Evolutionary conservation across 179 eudicot genomes (phyloP).

Genomic region (Spinacia oleracea): DNA sequence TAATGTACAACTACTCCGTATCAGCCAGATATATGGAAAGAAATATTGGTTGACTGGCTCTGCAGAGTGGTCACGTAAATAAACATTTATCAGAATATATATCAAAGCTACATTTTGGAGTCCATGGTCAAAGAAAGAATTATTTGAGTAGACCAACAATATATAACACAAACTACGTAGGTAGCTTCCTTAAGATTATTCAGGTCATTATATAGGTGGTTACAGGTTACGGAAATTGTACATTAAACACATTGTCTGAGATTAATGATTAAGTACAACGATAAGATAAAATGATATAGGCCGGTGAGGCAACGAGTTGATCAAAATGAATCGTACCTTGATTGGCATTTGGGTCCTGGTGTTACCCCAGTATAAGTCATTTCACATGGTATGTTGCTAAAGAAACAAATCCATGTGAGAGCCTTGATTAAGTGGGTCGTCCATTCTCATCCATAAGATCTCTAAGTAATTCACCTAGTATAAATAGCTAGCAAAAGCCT

Average conservation of each 20-base stretch:
- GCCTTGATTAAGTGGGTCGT: constrained; percentile 21
- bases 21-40: background rate
- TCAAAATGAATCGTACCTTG: background rate
- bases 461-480: background rate
- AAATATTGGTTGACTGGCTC: background rate
- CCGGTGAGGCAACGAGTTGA: background rate
- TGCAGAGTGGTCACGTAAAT: background rate
- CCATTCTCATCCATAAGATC: background rate
- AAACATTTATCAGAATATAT: background rate
- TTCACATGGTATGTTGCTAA: constrained; percentile 10
- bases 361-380: background rate
- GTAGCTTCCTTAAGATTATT: background rate
- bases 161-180: too few relatives aligned
- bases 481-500: background rate
- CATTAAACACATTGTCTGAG: background rate
- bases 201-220: background rate
- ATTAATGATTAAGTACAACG: background rate
- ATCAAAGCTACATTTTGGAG: background rate
- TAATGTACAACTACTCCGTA: background rate
- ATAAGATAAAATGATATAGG: background rate
- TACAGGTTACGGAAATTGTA: background rate
- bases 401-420: constrained; percentile 44
- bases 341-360: background rate
- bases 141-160: background rate
- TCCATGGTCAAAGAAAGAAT: background rate